phyloP scores from a whole-genome alignment of 108 stramenopile species.

The Ochromonas danica region DNA sequence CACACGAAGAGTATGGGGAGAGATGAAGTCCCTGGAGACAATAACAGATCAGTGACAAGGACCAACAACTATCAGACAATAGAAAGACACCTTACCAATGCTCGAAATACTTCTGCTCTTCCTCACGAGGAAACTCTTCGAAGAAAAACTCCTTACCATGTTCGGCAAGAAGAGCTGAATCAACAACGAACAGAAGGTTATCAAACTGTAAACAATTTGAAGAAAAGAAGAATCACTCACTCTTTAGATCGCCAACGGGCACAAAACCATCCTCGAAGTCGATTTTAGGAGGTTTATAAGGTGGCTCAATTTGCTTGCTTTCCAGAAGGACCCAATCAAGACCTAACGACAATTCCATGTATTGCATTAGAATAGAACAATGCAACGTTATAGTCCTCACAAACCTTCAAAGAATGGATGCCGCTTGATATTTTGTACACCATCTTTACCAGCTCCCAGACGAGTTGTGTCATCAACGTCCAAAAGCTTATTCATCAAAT shows the following conservation, averaged over 20 bases:
- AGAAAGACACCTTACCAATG: conserved; percentile 42
- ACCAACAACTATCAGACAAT: too few relatives aligned
- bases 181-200: too few relatives aligned
- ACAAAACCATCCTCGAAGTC: conserved; percentile 50
- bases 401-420: conserved; percentile 48
- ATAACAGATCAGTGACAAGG: too few relatives aligned
- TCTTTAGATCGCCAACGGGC: conserved; percentile 43
- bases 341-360: too few relatives aligned
- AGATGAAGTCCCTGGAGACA: conserved; percentile 54
- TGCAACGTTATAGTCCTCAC: too few relatives aligned
- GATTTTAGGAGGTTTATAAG: not conserved
- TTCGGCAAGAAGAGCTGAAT: too few relatives aligned
- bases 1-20: conserved; percentile 58
- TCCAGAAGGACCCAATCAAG: not conserved
- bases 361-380: too few relatives aligned
- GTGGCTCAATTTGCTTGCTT: conserved; percentile 1
- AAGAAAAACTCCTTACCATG: conserved; percentile 40
- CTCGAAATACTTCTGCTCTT: conserved; percentile 47
- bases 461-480: conserved; percentile 39
- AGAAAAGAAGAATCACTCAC: too few relatives aligned
- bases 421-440: conserved; percentile 37
- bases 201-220: too few relatives aligned
- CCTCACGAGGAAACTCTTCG: conserved; percentile 31
- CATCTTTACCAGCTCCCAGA: conserved; percentile 34
- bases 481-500: conserved; percentile 42